These are phyloP conservation scores for Aspergillus caelatus DNA, from an alignment of 2,329 filamentous ascomycete species.

Conservation along the genomic window DNA sequence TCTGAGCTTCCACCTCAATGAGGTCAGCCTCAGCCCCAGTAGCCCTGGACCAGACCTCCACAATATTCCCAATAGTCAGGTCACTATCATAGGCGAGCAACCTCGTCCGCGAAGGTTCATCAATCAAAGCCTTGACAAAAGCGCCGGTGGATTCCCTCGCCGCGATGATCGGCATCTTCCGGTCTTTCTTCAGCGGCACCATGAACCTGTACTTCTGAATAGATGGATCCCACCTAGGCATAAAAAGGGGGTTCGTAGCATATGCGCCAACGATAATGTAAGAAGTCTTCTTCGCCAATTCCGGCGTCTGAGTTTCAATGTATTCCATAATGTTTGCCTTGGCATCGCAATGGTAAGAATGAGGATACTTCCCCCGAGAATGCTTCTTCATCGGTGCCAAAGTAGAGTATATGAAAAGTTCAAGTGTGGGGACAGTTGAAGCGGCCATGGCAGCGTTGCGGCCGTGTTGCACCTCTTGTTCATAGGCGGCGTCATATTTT, in stretches of 20 bases:
- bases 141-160: slow-evolving; percentile 43
- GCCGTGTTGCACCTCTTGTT: slow-evolving; percentile 55
- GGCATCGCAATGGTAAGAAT: slow-evolving; percentile 53
- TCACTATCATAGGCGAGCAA: slow-evolving; percentile 51
- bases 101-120: slow-evolving; percentile 42
- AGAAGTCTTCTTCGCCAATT: slow-evolving; percentile 49
- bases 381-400: slow-evolving; percentile 53
- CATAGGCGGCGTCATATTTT: slow-evolving; percentile 39
- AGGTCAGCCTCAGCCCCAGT: slow-evolving; percentile 42
- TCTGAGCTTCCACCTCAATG: slow-evolving; percentile 31
- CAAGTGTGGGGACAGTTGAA: slow-evolving; percentile 45
- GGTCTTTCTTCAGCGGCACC: slow-evolving; percentile 27
- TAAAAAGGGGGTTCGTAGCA: slow-evolving; percentile 33
- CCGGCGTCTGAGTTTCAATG: slow-evolving; percentile 44
- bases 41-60: slow-evolving; percentile 39
- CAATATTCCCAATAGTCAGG: slow-evolving; percentile 35
- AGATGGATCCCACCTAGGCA: slow-evolving; percentile 29
- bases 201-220: slow-evolving; percentile 37
- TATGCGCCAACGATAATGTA: slow-evolving; percentile 39
- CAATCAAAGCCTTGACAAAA: slow-evolving; percentile 49
- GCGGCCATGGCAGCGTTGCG: slow-evolving; percentile 61
- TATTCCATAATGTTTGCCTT: slow-evolving; percentile 56
- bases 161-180: slow-evolving; percentile 46
- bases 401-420: slow-evolving; percentile 55
- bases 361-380: slow-evolving; percentile 50